phyloP scores from a whole-genome alignment of 2,329 filamentous ascomycete genomes.

The Eutypella sp. region DNA sequence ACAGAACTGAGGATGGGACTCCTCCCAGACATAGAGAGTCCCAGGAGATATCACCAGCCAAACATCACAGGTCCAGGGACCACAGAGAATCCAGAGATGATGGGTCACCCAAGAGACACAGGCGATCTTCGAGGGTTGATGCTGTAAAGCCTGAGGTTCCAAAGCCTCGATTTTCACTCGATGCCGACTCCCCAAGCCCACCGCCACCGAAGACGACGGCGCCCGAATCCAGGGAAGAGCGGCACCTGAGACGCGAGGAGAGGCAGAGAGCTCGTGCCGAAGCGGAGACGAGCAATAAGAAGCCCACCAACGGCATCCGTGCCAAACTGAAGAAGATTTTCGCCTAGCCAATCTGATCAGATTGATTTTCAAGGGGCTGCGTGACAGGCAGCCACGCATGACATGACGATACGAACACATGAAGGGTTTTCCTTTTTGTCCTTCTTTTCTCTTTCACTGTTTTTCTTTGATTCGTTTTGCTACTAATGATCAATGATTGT shows the following conservation, averaged over 20 bases:
- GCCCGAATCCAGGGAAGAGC: slow-evolving; percentile 24
- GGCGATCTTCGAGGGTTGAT: slow-evolving; percentile 11
- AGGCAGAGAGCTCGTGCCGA: slow-evolving; percentile 18
- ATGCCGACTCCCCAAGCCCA: slow-evolving; percentile 11
- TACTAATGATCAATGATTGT: no score
- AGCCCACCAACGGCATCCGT: slow-evolving; percentile 25
- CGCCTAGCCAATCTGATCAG: slow-evolving; percentile 9
- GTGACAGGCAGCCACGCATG: background rate
- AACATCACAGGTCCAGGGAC: slow-evolving; percentile 7
- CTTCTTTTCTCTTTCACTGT: no score
- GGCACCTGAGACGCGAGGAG: slow-evolving; percentile 30
- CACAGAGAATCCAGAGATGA: no score
- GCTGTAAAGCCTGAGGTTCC: background rate
- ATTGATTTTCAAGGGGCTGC: no score
- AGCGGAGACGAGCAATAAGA: slow-evolving; percentile 27
- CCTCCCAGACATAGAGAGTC: slow-evolving; percentile 25
- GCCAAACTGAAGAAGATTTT: slow-evolving; percentile 35
- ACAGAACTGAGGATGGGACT: no score
- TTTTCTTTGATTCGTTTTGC: no score
- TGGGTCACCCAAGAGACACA: slow-evolving; percentile 14
- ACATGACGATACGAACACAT: background rate
- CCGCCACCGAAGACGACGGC: slow-evolving; percentile 11
- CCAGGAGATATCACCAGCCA: slow-evolving; percentile 22
- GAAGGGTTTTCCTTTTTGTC: background rate
- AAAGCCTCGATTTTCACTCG: slow-evolving; percentile 2